Conservation (phyloP, 2,329 filamentous ascomycete species). For the Ceratocystis papillata region DNA sequence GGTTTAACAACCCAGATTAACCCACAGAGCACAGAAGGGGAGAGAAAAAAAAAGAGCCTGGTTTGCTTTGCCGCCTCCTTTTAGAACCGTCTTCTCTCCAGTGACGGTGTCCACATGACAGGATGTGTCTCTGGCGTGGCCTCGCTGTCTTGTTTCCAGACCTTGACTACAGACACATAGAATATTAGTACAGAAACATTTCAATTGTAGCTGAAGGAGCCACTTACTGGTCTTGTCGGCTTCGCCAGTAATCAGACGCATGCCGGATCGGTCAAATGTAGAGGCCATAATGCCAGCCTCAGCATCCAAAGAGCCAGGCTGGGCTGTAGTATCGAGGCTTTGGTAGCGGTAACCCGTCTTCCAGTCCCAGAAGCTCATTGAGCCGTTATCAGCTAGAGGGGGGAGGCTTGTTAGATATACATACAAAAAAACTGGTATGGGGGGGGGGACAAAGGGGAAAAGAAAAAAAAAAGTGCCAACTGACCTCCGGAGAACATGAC, state of each 20-base stretch:
- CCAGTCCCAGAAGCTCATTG: slow-evolving; percentile 98
- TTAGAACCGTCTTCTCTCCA: slow-evolving; percentile 22
- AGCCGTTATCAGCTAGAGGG: slow-evolving; percentile 68
- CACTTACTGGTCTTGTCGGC: slow-evolving; percentile 79
- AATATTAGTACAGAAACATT: slow-evolving; percentile 25
- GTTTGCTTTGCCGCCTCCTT: neutral
- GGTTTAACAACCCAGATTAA: neutral
- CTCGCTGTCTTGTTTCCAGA: slow-evolving; percentile 89
- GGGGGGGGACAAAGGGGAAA: neutral
- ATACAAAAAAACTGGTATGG: neutral
- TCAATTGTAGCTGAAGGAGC: neutral
- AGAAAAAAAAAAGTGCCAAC: slow-evolving; percentile 24
- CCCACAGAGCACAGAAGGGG: neutral
- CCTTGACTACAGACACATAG: slow-evolving; percentile 52
- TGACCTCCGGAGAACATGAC: slow-evolving; percentile 78
- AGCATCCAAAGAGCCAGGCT: slow-evolving; percentile 86
- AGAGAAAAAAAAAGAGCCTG: neutral
- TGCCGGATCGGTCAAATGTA: slow-evolving; percentile 78
- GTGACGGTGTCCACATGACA: slow-evolving; percentile 76
- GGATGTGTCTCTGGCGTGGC: slow-evolving; percentile 88
- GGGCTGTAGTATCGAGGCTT: slow-evolving; percentile 76
- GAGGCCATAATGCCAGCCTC: slow-evolving; percentile 92
- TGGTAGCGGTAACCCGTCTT: slow-evolving; percentile 92
- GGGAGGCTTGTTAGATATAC: neutral
- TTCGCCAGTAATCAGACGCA: slow-evolving; percentile 86